Evolutionary conservation across 2,329 filamentous ascomycete species (phyloP).

Genomic region (Aspergillus sp.): DNA sequence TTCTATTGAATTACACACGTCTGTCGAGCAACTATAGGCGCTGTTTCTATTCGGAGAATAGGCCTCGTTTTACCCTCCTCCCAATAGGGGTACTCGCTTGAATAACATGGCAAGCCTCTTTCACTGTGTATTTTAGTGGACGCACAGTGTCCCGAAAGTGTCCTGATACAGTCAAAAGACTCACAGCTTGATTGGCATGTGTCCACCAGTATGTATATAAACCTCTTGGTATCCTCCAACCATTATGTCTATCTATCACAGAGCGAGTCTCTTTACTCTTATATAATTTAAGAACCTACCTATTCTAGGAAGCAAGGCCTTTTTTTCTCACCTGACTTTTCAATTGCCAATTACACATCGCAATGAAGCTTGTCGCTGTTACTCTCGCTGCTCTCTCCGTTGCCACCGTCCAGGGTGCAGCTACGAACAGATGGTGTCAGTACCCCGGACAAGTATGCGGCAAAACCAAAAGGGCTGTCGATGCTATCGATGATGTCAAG

Average conservation of each 20-base stretch:
- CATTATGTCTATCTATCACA: background rate
- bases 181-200: background rate
- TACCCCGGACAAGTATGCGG: conserved; percentile 46
- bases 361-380: conserved; percentile 51
- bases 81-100: conserved; percentile 5
- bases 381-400: conserved; percentile 44
- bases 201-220: background rate
- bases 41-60: conserved; percentile 5
- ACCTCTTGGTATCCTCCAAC: background rate
- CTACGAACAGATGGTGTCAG: conserved; percentile 33
- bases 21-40: background rate
- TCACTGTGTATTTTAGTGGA: background rate
- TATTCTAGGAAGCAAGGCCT: background rate
- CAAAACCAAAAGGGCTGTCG: conserved; percentile 65
- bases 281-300: background rate
- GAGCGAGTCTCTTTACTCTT: background rate
- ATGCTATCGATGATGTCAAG: conserved; percentile 58
- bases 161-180: background rate
- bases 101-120: conserved; percentile 9
- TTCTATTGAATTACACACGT: background rate
- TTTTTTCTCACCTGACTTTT: background rate
- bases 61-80: background rate
- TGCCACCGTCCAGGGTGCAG: conserved; percentile 33
- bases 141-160: background rate
- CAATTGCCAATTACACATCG: conserved; percentile 21